phyloP scores from a whole-genome alignment of 2,329 filamentous ascomycete species.

The Arthroderma uncinatum region DNA sequence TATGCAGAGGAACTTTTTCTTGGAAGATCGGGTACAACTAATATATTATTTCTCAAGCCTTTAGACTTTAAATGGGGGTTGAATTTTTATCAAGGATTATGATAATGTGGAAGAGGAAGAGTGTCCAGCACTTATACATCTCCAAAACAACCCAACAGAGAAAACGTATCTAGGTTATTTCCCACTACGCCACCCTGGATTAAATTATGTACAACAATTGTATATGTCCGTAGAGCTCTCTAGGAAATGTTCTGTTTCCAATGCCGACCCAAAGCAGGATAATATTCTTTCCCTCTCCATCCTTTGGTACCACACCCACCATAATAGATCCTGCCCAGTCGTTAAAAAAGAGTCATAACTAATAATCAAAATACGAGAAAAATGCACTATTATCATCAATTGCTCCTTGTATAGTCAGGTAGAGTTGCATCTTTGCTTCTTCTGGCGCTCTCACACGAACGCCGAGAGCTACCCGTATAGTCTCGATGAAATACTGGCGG shows the following conservation, averaged over 20 bases:
- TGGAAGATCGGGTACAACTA: no score
- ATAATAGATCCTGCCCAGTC: background rate
- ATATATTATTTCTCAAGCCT: no score
- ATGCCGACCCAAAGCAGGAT: background rate
- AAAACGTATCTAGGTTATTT: background rate
- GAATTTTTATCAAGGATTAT: background rate
- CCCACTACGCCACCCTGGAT: background rate
- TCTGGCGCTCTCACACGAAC: background rate
- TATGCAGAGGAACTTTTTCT: no score
- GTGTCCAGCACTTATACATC: background rate
- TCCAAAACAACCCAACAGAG: background rate
- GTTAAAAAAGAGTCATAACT: background rate
- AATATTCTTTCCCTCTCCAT: no score
- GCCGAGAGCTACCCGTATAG: background rate
- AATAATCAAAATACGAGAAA: background rate
- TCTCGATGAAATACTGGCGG: constrained; percentile 19
- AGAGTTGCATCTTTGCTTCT: background rate
- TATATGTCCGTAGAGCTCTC: background rate
- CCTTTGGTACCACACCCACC: background rate
- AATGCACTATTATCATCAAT: background rate
- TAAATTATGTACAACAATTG: background rate
- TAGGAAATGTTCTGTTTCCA: background rate
- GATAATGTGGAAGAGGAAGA: background rate
- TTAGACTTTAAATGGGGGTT: background rate
- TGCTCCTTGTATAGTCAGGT: background rate